Percentiles rank a stretch among this genome's conserved stretches.
phyloP scores from a whole-genome alignment of 31 red algal genomes.

The Asparagopsis taxiformis region DNA sequence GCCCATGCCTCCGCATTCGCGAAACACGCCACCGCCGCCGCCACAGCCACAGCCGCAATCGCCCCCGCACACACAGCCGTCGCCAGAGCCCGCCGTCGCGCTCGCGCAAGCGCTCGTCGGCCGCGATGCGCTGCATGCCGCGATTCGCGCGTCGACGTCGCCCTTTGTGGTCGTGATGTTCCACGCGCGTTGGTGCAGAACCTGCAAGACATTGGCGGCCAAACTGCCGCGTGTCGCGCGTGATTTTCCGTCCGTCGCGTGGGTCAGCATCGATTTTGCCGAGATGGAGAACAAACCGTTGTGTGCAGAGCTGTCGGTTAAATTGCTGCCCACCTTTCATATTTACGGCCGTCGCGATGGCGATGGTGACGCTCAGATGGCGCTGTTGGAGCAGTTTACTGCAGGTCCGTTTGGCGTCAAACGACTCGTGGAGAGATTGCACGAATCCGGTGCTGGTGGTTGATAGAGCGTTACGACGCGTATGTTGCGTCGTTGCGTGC shows the following conservation, averaged over 20 bases:
- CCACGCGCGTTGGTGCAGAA: constrained; percentile 59
- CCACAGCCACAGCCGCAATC: background rate
- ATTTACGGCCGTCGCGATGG: constrained; percentile 20
- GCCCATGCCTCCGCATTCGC: no score
- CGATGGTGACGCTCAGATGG: constrained; percentile 8
- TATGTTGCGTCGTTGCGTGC: background rate
- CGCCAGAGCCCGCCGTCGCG: background rate
- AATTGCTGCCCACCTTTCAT: constrained; percentile 55
- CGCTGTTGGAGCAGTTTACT: constrained; percentile 45
- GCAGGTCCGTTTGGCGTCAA: constrained; percentile 60
- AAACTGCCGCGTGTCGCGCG: constrained; percentile 34
- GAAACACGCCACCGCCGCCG: no score
- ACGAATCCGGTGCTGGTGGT: background rate
- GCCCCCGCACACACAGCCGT: constrained; percentile 12
- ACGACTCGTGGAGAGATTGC: constrained; percentile 25
- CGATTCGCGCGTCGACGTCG: background rate
- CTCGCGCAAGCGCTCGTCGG: constrained; percentile 21
- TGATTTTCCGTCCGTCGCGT: constrained; percentile 36
- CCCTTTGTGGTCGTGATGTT: constrained; percentile 38
- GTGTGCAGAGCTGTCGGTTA: constrained; percentile 38
- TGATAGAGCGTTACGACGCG: background rate
- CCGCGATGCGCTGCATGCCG: constrained; percentile 17
- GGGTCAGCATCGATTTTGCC: constrained; percentile 56
- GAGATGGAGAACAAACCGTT: constrained; percentile 36
- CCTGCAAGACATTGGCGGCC: constrained; percentile 34